A percentile compares a stretch with the other conserved stretches of the same genome.
Evolutionary conservation across 495 filamentous ascomycete genomes (phyloP).

Genomic region (Talaromyces ruber): DNA sequence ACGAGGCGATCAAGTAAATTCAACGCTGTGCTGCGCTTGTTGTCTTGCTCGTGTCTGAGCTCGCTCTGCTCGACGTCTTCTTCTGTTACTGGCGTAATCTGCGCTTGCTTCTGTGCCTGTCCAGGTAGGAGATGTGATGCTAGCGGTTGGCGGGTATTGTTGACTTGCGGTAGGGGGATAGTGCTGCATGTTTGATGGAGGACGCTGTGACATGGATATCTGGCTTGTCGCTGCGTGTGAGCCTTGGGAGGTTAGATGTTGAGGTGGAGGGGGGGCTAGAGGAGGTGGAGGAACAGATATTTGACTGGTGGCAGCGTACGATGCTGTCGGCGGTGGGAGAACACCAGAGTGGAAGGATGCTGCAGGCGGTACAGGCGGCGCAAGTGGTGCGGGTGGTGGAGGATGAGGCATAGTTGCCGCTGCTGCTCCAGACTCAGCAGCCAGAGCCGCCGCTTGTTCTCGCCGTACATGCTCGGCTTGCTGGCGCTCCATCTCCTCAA

Average conservation of each 20-base stretch:
- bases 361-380: conserved; percentile 16
- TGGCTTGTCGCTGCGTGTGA: conserved; percentile 1
- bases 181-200: conserved; percentile 21
- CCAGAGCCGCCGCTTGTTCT: conserved; percentile 28
- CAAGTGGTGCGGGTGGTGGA: conserved; percentile 10
- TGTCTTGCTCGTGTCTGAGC: conserved; percentile 38
- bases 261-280: neutral
- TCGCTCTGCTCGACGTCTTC: conserved; percentile 42
- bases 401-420: conserved; percentile 2
- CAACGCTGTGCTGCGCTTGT: conserved; percentile 34
- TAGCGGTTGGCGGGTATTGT: conserved; percentile 30
- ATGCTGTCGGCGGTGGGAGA: neutral
- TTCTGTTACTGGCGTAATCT: conserved; percentile 44
- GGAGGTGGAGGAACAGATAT: conserved; percentile 10
- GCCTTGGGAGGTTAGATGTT: neutral
- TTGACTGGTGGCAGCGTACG: conserved; percentile 12
- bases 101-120: conserved; percentile 45
- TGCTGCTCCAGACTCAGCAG: conserved; percentile 12
- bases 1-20: conserved; percentile 28
- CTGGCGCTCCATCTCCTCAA: conserved; percentile 40
- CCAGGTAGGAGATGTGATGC: conserved; percentile 39
- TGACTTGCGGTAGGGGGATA: conserved; percentile 27
- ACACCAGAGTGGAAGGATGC: conserved; percentile 8
- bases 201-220: conserved; percentile 1
- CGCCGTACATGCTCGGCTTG: conserved; percentile 41